These are phyloP conservation scores for Aureobasidium sp. DNA, from an alignment of 2,329 filamentous ascomycete genomes.

Conservation along the genomic window DNA sequence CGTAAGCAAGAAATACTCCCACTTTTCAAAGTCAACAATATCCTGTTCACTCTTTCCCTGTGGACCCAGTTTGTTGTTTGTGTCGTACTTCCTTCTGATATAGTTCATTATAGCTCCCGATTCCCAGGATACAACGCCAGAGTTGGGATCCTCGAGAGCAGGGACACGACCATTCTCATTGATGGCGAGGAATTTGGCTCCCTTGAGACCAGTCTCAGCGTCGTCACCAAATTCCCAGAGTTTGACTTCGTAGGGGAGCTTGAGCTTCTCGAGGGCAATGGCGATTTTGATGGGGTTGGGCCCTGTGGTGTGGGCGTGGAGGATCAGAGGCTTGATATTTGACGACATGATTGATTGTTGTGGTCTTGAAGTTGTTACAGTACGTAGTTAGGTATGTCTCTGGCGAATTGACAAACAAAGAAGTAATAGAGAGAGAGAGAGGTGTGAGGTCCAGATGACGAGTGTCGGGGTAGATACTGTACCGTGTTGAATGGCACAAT, in stretches of 20 bases:
- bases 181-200: conserved; percentile 29
- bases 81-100: conserved; percentile 36
- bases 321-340: conserved; percentile 26
- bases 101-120: conserved; percentile 44
- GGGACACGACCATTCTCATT: conserved; percentile 37
- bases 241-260: conserved; percentile 33
- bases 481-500: too few species aligned
- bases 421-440: too few species aligned
- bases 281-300: conserved; percentile 39
- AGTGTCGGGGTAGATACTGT: too few species aligned
- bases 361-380: not conserved
- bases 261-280: conserved; percentile 32
- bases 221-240: conserved; percentile 34
- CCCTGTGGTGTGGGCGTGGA: conserved; percentile 33
- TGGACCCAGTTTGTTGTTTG: conserved; percentile 30
- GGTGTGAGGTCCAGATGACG: too few species aligned
- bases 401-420: too few species aligned
- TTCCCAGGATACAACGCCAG: conserved; percentile 40
- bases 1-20: conserved; percentile 35
- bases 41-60: conserved; percentile 29
- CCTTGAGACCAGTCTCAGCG: conserved; percentile 28
- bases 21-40: conserved; percentile 37
- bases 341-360: conserved; percentile 15
- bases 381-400: too few species aligned
- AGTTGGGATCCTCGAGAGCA: conserved; percentile 38